Percentiles rank a stretch among this genome's conserved stretches.
These are phyloP conservation scores for Yamadazyma atlantica DNA, from an alignment of 1,139 yeast species.

Conservation along the genomic window DNA sequence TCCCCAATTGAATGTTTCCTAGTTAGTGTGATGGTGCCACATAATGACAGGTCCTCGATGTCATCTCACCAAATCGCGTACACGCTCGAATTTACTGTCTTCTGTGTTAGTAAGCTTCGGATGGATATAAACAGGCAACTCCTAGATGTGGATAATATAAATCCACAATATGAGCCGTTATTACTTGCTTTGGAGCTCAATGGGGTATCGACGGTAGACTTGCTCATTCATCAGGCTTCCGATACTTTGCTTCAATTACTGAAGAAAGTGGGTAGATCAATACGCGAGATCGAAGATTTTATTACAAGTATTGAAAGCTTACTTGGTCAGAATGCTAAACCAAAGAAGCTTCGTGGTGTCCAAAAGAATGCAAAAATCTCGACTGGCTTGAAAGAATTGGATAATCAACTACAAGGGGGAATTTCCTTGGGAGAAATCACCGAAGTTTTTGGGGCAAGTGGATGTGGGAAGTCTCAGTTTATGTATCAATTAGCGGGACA, in stretches of 20 bases:
- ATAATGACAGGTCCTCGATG: no score
- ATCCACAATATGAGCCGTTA: constrained; percentile 11
- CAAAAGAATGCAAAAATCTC: constrained; percentile 19
- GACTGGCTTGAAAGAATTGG: constrained; percentile 63
- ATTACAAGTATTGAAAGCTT: constrained; percentile 5
- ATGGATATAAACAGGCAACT: constrained; percentile 13
- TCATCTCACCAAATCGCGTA: background rate
- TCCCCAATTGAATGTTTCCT: no score
- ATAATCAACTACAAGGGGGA: constrained; percentile 65
- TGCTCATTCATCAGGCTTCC: constrained; percentile 6
- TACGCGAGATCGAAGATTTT: constrained; percentile 44
- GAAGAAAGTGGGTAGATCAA: constrained; percentile 44
- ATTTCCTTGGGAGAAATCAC: constrained; percentile 65
- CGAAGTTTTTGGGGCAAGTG: constrained; percentile 82
- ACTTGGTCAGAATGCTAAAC: background rate
- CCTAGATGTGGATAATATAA: constrained; percentile 3
- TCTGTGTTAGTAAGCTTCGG: background rate
- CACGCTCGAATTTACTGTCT: background rate
- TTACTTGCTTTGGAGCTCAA: constrained; percentile 11
- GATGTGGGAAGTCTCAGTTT: constrained; percentile 82
- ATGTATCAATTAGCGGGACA: constrained; percentile 61
- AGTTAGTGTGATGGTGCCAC: no score
- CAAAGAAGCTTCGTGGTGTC: background rate
- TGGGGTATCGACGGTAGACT: constrained; percentile 15
- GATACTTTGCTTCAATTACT: constrained; percentile 31